Conservation (phyloP, 2,329 filamentous ascomycete species). For the Sporothrix inflata region DNA sequence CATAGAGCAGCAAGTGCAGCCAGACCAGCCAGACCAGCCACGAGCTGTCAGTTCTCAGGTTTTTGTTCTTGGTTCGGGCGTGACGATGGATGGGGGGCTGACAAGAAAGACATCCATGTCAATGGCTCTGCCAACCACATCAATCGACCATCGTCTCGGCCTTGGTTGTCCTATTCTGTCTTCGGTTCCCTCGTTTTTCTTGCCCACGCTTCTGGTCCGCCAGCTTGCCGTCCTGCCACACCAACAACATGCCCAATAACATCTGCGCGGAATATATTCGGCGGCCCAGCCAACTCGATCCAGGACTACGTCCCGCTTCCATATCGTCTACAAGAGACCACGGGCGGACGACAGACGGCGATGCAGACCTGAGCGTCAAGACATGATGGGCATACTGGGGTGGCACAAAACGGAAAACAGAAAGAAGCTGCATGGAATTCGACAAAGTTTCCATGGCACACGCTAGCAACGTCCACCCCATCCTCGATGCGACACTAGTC, state of each 20-base stretch:
- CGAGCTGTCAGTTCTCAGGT: constrained; percentile 18
- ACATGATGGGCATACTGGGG: neutral
- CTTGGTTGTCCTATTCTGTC: neutral
- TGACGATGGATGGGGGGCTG: neutral
- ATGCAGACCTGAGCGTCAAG: neutral
- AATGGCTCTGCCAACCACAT: neutral
- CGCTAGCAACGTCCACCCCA: constrained; percentile 15
- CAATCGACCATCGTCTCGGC: neutral
- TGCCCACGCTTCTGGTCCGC: neutral
- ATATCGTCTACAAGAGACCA: neutral
- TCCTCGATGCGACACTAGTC: constrained; percentile 3
- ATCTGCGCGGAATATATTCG: neutral
- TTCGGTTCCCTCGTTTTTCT: neutral
- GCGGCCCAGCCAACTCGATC: neutral
- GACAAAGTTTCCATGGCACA: constrained; percentile 21
- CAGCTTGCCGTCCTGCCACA: neutral
- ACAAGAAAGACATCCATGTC: neutral
- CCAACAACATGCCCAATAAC: neutral
- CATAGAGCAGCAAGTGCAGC: neutral
- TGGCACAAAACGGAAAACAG: neutral
- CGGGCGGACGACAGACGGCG: neutral
- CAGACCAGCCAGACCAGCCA: neutral
- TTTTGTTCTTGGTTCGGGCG: constrained; percentile 19
- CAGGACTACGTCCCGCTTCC: neutral
- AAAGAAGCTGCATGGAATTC: constrained; percentile 24